phyloP scores from a whole-genome alignment of 2,329 filamentous ascomycete genomes.

The Sporothrix globosa region DNA sequence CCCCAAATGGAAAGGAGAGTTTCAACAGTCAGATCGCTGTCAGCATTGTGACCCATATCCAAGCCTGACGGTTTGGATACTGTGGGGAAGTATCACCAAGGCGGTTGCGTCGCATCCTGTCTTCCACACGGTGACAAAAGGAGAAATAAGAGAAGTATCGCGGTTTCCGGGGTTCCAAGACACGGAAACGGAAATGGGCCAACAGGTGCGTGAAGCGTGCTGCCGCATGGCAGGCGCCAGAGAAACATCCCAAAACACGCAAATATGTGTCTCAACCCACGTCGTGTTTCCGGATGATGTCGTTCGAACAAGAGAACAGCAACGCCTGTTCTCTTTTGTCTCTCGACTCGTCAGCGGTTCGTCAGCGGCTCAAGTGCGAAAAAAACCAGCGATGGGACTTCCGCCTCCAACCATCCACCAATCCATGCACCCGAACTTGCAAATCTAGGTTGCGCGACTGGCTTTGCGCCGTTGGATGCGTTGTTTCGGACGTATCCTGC shows the following conservation, averaged over 20 bases:
- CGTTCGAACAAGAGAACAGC: too few species aligned
- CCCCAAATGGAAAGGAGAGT: conserved; percentile 2
- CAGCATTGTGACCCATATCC: conserved; percentile 13
- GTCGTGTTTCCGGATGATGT: not conserved
- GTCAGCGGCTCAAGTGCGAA: not conserved
- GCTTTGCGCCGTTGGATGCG: not conserved
- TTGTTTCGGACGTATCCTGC: conserved; percentile 17
- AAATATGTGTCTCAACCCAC: not conserved
- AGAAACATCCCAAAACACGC: not conserved
- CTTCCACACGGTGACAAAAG: conserved; percentile 1
- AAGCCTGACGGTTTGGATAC: not conserved
- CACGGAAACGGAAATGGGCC: not conserved
- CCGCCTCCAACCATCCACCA: too few species aligned
- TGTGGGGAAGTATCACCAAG: not conserved
- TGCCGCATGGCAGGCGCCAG: too few species aligned
- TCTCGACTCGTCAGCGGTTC: not conserved
- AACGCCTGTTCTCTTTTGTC: not conserved
- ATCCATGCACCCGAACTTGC: not conserved
- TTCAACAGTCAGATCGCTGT: conserved; percentile 27
- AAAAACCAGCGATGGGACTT: too few species aligned
- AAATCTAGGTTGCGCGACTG: not conserved
- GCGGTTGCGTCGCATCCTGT: not conserved
- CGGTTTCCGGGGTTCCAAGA: not conserved
- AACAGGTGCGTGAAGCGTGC: not conserved
- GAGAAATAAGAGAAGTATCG: conserved; percentile 19